A percentile compares a stretch with the other conserved stretches of the same genome.
Conservation (phyloP, 1,139 yeast genomes). For the Blastobotrys petasosporus region DNA sequence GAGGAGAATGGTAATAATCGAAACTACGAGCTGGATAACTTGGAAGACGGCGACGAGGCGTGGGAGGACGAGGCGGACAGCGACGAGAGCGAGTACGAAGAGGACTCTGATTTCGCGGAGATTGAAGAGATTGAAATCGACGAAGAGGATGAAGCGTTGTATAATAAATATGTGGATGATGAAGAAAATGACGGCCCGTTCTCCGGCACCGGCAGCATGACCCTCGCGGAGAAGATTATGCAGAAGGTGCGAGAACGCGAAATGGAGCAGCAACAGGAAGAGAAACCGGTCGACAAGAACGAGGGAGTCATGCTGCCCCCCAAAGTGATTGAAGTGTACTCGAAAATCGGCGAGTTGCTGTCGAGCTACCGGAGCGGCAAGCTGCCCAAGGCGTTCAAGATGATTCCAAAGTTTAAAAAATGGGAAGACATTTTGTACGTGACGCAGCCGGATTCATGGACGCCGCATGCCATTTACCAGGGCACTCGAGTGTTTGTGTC, state of each 20-base stretch:
- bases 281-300: constrained; percentile 22
- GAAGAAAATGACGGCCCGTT: constrained; percentile 51
- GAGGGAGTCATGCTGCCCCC: constrained; percentile 80
- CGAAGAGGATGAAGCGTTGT: constrained; percentile 38
- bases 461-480: constrained; percentile 93
- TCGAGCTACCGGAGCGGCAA: constrained; percentile 95
- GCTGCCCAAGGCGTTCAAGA: constrained; percentile 89
- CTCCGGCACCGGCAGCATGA: constrained; percentile 45
- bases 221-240: constrained; percentile 86
- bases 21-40: not conserved
- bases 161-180: constrained; percentile 42
- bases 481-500: constrained; percentile 93
- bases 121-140: constrained; percentile 46
- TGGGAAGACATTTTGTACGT: constrained; percentile 96
- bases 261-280: constrained; percentile 5
- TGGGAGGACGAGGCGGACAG: constrained; percentile 37
- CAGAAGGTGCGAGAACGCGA: constrained; percentile 80
- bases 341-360: constrained; percentile 81
- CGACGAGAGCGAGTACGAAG: constrained; percentile 40
- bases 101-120: constrained; percentile 46
- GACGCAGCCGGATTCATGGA: constrained; percentile 89
- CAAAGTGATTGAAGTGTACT: constrained; percentile 89
- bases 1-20: constrained; percentile 45
- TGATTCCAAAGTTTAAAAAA: constrained; percentile 82
- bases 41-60: constrained; percentile 33